Base-by-base conservation (phyloP, 148 eudicot species). In the Vaccinium corymbosum region DNA sequence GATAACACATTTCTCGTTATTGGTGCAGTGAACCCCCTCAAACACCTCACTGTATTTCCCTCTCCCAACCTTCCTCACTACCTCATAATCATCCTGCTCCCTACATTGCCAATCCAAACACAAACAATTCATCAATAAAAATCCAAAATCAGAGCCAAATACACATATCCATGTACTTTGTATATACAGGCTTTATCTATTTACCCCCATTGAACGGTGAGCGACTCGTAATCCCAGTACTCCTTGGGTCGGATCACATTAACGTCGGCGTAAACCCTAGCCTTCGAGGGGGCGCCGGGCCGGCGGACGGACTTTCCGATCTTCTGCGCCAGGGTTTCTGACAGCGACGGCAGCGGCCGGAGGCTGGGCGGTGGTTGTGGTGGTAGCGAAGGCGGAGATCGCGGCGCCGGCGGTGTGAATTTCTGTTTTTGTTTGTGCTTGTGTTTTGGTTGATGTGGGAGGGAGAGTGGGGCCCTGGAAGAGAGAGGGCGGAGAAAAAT, bases 1-100 rank as follows among this genome's bases (percentile, higher is more conserved):
- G 73, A 95, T 94, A n/a, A 95, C 68, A 87, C 98, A 95, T 81
- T 95, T 95, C 25, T 95, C 98, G 78, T 92, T 92, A 77, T 91
- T 88, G 46, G 92, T 87, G 85, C 89, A 88, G 85, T 93, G 98
- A 86, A 93, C 83, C 4, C 98, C 98, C 83, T 95, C 96, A 35
- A 95, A 95, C 79, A 95, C 98, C 93, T 95, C 98, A 53, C 98
- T 95, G 82, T 95, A 95, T 84, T 95, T 95, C 10, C 98, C 98
- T 70, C 98, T 93, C 46, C 98, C 98, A 59, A 95, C 98, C 89
- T 95, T 95, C 92, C 91, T 94, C 86, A 94, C 98, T 80, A 95
- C 98, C 92, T 94, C 98, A n/a, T 95, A 95, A 84, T 95, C 94
- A 84, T 95, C 98, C 83, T 95, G 98, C 79, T 94, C 95, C 87